Conservation (phyloP, 164 flowering plant genomes). For the Cinnamomum micranthum region DNA sequence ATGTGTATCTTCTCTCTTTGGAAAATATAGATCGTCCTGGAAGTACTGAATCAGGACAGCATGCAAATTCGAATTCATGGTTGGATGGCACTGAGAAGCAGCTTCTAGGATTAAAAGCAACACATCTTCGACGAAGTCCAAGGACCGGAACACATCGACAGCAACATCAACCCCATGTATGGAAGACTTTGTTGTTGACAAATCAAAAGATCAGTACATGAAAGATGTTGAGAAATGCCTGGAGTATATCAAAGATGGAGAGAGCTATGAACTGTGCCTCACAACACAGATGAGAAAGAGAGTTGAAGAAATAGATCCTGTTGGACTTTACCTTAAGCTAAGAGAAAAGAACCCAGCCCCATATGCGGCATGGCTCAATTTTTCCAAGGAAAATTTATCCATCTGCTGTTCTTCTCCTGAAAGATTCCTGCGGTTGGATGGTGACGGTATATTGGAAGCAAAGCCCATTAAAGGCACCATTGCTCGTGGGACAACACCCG, state of each 20-base stretch:
- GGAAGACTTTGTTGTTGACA: constrained; percentile 50
- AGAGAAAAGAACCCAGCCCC: constrained; percentile 91
- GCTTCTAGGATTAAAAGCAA: constrained; percentile 41
- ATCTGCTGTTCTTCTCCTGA: constrained; percentile 97
- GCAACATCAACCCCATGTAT: constrained; percentile 12
- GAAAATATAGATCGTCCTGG: constrained; percentile 23
- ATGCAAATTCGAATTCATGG: constrained; percentile 43
- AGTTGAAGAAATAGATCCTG: constrained; percentile 41
- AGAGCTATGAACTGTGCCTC: constrained; percentile 94
- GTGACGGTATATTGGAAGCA: constrained; percentile 71
- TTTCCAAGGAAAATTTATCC: constrained; percentile 56
- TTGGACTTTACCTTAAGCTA: constrained; percentile 69
- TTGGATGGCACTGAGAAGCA: constrained; percentile 59
- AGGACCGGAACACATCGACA: constrained; percentile 13
- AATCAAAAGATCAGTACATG: constrained; percentile 69
- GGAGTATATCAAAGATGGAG: constrained; percentile 80
- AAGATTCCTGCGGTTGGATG: constrained; percentile 74
- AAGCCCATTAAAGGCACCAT: constrained; percentile 98
- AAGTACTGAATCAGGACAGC: not conserved
- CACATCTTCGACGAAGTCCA: constrained; percentile 13
- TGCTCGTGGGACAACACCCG: constrained; percentile 66
- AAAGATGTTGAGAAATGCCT: constrained; percentile 70
- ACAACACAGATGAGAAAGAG: constrained; percentile 75
- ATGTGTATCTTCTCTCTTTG: constrained; percentile 68
- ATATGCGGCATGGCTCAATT: constrained; percentile 97